These are phyloP conservation scores for Ophiostoma sp. DNA, from an alignment of 2,329 filamentous ascomycete genomes.

Conservation along the genomic window DNA sequence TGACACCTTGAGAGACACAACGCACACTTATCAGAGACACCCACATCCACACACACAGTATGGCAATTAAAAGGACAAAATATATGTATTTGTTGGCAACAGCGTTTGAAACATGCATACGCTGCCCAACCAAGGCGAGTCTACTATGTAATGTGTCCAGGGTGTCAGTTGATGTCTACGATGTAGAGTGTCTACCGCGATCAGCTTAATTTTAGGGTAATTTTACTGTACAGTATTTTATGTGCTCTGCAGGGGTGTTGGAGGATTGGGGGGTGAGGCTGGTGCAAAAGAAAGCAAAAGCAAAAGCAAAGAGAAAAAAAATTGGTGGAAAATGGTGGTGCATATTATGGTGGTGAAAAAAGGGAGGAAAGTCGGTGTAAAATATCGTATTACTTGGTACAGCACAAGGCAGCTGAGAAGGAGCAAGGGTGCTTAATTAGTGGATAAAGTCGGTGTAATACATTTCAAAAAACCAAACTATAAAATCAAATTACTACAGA, in stretches of 20 bases:
- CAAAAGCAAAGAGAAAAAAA: too few species aligned
- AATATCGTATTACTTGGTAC: background rate
- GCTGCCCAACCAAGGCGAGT: background rate
- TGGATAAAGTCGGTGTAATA: background rate
- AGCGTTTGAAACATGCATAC: background rate
- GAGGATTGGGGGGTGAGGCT: background rate
- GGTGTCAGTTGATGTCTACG: background rate
- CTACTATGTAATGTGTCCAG: background rate
- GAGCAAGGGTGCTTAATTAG: background rate
- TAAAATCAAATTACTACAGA: background rate
- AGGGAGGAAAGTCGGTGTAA: slow-evolving; percentile 15
- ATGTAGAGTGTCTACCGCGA: background rate
- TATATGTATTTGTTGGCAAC: background rate
- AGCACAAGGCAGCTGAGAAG: slow-evolving; percentile 9
- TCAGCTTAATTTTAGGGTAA: background rate
- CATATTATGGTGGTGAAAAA: background rate
- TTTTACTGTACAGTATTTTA: background rate
- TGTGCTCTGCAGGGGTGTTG: slow-evolving; percentile 1
- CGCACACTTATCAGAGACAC: background rate
- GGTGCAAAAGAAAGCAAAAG: background rate
- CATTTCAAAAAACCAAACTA: background rate
- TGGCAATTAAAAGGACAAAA: background rate
- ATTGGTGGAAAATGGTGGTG: background rate
- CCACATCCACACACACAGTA: background rate
- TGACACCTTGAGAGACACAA: background rate